Percentiles rank a stretch among this genome's conserved stretches.
phyloP scores from a whole-genome alignment of 2,329 filamentous ascomycete genomes.

The Monilinia fructicola region DNA sequence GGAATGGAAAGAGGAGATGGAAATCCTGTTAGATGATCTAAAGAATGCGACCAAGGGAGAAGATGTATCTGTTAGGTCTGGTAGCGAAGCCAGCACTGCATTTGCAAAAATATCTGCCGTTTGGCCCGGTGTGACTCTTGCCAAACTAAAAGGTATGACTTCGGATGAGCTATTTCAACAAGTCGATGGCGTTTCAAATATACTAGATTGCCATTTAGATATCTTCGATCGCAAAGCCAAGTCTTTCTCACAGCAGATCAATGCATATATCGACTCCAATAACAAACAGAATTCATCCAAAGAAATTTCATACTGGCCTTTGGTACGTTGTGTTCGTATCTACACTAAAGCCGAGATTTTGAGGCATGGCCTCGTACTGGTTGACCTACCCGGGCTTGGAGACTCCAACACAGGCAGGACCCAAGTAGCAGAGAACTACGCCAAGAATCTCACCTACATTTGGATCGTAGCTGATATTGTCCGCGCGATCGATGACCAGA shows the following conservation, averaged over 20 bases:
- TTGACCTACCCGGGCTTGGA: constrained; percentile 12
- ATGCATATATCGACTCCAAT: neutral
- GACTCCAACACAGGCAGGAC: neutral
- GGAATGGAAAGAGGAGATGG: constrained; percentile 4
- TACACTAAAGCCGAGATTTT: constrained; percentile 2
- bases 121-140: neutral
- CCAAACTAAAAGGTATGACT: neutral
- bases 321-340: constrained; percentile 9
- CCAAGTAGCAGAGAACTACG: neutral
- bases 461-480: constrained; percentile 19
- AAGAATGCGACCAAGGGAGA: neutral
- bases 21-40: neutral
- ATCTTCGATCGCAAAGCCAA: neutral
- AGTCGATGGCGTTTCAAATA: neutral
- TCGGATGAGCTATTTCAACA: neutral
- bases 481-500: neutral
- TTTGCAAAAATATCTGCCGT: constrained; percentile 16
- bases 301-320: neutral
- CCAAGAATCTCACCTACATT: neutral
- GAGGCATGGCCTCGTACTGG: constrained; percentile 5
- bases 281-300: neutral
- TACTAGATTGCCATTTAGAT: neutral
- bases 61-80: neutral
- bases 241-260: neutral
- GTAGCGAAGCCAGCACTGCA: neutral